Conservation (phyloP, 495 filamentous ascomycete species). For the Podospora appendiculata region DNA sequence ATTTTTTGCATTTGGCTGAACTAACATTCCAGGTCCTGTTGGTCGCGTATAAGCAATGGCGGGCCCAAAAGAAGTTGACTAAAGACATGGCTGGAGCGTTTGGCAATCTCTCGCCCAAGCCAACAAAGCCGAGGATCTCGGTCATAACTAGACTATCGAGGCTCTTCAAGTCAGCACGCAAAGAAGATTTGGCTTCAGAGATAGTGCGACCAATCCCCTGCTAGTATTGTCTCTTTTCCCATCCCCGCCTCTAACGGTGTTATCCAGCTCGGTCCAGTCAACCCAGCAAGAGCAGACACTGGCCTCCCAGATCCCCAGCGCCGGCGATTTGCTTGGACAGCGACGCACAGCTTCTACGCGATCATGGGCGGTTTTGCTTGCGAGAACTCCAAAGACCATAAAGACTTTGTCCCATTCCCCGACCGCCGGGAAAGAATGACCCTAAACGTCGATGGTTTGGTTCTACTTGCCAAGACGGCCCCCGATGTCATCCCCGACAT, state of each 20-base stretch:
- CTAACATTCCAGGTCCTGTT: neutral
- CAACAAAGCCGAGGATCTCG: too few relatives aligned
- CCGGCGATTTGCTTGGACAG: neutral
- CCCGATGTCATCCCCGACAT: constrained; percentile 6
- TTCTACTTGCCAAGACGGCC: neutral
- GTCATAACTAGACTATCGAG: too few relatives aligned
- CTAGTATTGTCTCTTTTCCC: too few relatives aligned
- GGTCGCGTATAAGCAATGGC: neutral
- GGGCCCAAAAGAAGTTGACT: neutral
- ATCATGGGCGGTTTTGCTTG: constrained; percentile 1
- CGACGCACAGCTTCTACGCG: neutral
- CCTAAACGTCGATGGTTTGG: neutral
- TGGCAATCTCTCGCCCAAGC: too few relatives aligned
- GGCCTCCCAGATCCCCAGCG: neutral
- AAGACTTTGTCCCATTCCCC: neutral
- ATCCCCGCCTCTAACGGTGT: too few relatives aligned
- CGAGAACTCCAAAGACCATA: neutral
- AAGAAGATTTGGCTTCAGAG: too few relatives aligned
- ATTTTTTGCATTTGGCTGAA: too few relatives aligned
- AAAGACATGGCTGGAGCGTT: neutral
- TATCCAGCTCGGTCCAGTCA: neutral
- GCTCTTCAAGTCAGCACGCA: too few relatives aligned
- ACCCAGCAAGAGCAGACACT: too few relatives aligned
- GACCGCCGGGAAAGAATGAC: neutral
- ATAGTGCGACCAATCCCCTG: too few relatives aligned